A percentile compares a stretch with the other conserved stretches of the same genome.
Conservation (phyloP, 768 basidiomycete species). For the Megacollybia marginata region DNA sequence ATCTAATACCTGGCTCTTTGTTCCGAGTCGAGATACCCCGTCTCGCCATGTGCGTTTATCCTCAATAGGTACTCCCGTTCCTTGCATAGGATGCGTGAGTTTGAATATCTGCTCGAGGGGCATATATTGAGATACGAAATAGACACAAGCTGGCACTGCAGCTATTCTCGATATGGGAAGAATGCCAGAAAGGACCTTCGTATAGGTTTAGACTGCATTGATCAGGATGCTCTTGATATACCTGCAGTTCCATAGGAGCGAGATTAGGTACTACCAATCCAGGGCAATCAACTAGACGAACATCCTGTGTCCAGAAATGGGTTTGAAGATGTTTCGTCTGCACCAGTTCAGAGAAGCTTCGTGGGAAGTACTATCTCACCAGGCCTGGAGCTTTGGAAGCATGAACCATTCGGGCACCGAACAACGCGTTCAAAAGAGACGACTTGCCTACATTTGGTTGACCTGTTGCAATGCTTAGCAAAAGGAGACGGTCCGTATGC, state of each 20-base stretch:
- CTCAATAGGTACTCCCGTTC: constrained; percentile 25
- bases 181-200: constrained; percentile 60
- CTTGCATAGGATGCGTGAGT: constrained; percentile 44
- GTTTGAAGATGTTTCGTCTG: constrained; percentile 97
- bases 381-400: constrained; percentile 87
- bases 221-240: constrained; percentile 13
- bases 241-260: constrained; percentile 80
- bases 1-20: constrained; percentile 12
- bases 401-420: constrained; percentile 69
- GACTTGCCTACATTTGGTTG: constrained; percentile 98
- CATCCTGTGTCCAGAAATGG: constrained; percentile 77
- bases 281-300: constrained; percentile 92
- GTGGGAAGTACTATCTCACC: constrained; percentile 25
- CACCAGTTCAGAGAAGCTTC: not conserved
- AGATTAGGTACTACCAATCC: constrained; percentile 87
- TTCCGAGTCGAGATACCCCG: constrained; percentile 25
- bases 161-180: constrained; percentile 79
- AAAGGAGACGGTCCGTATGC: not conserved
- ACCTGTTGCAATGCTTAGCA: constrained; percentile 31
- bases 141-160: constrained; percentile 78
- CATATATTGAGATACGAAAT: constrained; percentile 56
- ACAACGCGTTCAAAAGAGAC: constrained; percentile 84
- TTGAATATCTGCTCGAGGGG: constrained; percentile 71
- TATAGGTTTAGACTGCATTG: constrained; percentile 1
- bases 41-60: constrained; percentile 80